Base-by-base conservation (phyloP, 2,329 filamentous ascomycete genomes). In the Clarireedia homoeocarpa region DNA sequence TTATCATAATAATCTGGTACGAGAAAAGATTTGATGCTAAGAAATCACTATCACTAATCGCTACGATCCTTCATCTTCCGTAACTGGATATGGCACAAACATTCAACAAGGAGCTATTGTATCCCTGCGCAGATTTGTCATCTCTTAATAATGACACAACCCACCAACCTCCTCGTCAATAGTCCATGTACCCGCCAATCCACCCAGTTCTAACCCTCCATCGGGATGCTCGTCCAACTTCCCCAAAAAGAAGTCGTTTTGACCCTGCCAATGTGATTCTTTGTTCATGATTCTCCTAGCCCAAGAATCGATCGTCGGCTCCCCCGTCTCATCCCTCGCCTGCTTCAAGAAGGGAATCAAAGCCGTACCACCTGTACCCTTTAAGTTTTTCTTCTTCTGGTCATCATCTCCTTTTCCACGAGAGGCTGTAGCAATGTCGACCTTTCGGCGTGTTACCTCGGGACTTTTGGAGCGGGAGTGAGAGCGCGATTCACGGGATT, bases 311-410 rank as follows among this genome's bases (percentile, higher is more conserved):
- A 97, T 85, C 1, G 91, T 90, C 1, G 91, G 90, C 71, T 97
- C 92, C 15, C 89, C 89, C 0, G 94, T 99, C 77, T 99, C 94
- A 66, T 99, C 91, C 27, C 94, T 81, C 4, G 94, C 94, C 73
- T 99, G 94, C 73, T 97, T 96, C 59, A 99, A 76, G 72, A 99
- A 99, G 0, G 92, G 89, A 55, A 99, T 96, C 56, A 99, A 75
- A 0, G 91, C 89, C 0, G 94, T 97, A 15, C 94, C 94, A 14
- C 94, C 94, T 0, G 94, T 99, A 2, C 94, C 94, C 46, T 88
- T 89, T 27, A 96, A 79, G 51, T 86, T 86, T 63, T 79, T 80
- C 59, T 66, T 68, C 17, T 45, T 58, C 26, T 40, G 49, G 27
- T 48, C 61, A 66, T 75, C 74, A 59, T 77, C 73, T 48, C 74